Evolutionary conservation across 2,329 filamentous ascomycete genomes (phyloP).

Genomic region (Blastomyces gilchristii): DNA sequence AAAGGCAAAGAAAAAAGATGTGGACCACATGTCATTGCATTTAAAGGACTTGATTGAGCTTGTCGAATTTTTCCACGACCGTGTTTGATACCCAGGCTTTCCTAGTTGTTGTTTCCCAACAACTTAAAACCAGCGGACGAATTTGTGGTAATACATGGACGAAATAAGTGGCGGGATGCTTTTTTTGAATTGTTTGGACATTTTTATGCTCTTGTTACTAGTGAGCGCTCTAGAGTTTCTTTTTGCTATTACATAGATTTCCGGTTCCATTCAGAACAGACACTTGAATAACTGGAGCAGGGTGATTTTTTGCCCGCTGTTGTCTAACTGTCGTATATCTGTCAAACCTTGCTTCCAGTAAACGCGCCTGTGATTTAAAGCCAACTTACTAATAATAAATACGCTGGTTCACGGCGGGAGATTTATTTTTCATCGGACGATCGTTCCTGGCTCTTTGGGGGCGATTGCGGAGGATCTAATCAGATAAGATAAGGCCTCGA

Average conservation of each 20-base stretch:
- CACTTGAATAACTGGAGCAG: background rate
- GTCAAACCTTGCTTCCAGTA: background rate
- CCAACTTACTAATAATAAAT: no score
- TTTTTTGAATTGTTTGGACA: background rate
- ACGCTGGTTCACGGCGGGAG: no score
- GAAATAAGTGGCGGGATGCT: background rate
- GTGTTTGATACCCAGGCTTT: background rate
- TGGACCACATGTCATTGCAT: slow-evolving; percentile 34
- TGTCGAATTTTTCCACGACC: background rate
- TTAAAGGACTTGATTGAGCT: slow-evolving; percentile 33
- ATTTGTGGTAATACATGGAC: background rate
- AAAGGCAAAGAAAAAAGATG: slow-evolving; percentile 35
- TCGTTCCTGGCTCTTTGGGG: background rate
- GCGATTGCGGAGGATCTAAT: background rate
- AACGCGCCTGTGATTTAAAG: no score
- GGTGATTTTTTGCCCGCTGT: no score
- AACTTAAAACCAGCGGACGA: background rate
- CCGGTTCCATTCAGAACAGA: background rate
- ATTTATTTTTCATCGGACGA: no score
- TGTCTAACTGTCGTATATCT: background rate
- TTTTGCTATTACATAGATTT: background rate
- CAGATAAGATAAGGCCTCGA: background rate
- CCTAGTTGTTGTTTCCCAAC: background rate
- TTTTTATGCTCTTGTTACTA: background rate
- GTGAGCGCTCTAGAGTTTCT: background rate